These are phyloP conservation scores for Fibroporia radiculosa DNA, from an alignment of 768 basidiomycete genomes.

Conservation along the genomic window DNA sequence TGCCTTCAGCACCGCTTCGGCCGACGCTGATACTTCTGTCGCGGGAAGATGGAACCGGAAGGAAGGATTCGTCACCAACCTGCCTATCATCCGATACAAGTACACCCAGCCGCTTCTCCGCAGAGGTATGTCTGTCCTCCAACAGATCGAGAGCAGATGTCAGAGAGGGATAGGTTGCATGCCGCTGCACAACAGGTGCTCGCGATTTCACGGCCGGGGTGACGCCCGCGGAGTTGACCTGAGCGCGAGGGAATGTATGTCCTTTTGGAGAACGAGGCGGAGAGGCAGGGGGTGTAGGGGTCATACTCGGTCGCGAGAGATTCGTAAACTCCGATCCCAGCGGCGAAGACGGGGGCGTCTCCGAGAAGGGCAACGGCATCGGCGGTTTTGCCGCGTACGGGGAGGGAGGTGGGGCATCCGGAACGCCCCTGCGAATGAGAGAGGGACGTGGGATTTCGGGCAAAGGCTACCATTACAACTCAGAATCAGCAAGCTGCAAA, in stretches of 20 bases:
- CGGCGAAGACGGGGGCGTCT: conserved; percentile 1
- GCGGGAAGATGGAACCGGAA: background rate
- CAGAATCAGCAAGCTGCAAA: background rate
- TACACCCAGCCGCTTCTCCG: conserved; percentile 19
- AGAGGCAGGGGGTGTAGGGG: conserved; percentile 7
- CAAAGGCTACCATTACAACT: background rate
- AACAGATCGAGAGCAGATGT: conserved; percentile 20
- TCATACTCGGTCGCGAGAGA: conserved; percentile 7
- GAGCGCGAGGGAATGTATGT: conserved; percentile 2
- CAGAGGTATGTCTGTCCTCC: conserved; percentile 17
- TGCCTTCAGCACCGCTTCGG: conserved; percentile 6
- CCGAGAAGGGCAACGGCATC: background rate
- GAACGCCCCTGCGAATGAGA: background rate
- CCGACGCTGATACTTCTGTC: conserved; percentile 1
- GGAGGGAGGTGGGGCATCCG: conserved; percentile 2
- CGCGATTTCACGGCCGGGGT: background rate
- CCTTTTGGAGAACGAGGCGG: conserved; percentile 9
- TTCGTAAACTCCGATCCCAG: conserved; percentile 7
- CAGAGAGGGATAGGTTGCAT: conserved; percentile 22
- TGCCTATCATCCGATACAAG: conserved; percentile 10
- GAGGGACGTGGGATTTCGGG: conserved; percentile 1
- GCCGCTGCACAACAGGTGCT: conserved; percentile 5
- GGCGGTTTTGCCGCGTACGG: background rate
- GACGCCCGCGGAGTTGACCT: background rate
- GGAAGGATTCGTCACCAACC: background rate